A percentile compares a stretch with the other conserved stretches of the same genome.
phyloP scores from a whole-genome alignment of 176 grass and related monocot species.

The Zea mays region Zm-B73-REFERENCE-NAM-5.0 NC_050105.1:9417501-9418000 shows the following conservation, averaged over 20 bases:
- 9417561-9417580: no score
- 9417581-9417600: not conserved
- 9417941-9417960: not conserved
- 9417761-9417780: slow-evolving; percentile 96
- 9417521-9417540: not conserved
- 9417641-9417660: not conserved
- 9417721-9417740: no score
- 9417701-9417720: not conserved
- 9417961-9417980: not conserved
- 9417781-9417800: slow-evolving; percentile 54
- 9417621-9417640: no score
- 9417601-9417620: no score
- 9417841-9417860: slow-evolving; percentile 78
- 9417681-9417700: not conserved
- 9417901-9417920: not conserved
- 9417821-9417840: slow-evolving; percentile 97
- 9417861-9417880: slow-evolving; percentile 51
- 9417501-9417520: not conserved
- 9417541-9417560: not conserved
- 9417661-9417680: not conserved
- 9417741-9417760: slow-evolving; percentile 56
- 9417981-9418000: not conserved
- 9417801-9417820: slow-evolving; percentile 72
- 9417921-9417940: not conserved
- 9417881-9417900: not conserved